Percentiles rank a stretch among this genome's conserved stretches.
Evolutionary conservation across 2,329 filamentous ascomycete genomes (phyloP).

Genomic region (Phoma herbarum): DNA sequence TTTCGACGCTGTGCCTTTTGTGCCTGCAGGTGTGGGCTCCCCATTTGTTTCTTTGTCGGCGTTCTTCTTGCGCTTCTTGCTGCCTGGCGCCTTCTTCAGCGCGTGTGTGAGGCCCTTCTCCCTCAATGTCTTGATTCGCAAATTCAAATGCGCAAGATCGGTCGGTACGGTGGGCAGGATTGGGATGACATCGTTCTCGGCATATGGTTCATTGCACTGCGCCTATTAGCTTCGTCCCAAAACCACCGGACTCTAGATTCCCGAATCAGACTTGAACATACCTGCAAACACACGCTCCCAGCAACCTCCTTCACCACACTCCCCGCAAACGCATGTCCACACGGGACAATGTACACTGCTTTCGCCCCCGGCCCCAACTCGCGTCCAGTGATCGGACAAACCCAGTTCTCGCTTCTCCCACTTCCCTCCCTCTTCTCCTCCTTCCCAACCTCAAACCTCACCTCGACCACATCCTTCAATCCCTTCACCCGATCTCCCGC

Average conservation of each 20-base stretch:
- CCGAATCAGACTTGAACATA: slow-evolving; percentile 38
- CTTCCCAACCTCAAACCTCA: slow-evolving; percentile 71
- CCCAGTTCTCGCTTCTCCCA: slow-evolving; percentile 67
- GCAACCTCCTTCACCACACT: slow-evolving; percentile 83
- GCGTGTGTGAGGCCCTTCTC: slow-evolving; percentile 81
- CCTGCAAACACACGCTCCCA: slow-evolving; percentile 67
- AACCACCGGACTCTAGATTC: background rate
- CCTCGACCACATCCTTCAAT: slow-evolving; percentile 84
- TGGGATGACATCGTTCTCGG: slow-evolving; percentile 78
- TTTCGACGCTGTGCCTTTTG: slow-evolving; percentile 19
- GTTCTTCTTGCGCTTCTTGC: slow-evolving; percentile 74
- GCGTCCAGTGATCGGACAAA: slow-evolving; percentile 89
- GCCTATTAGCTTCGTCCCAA: slow-evolving; percentile 19
- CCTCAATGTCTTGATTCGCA: slow-evolving; percentile 73
- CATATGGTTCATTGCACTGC: slow-evolving; percentile 79
- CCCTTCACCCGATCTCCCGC: slow-evolving; percentile 74
- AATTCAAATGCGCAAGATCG: slow-evolving; percentile 73
- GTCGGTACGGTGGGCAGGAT: slow-evolving; percentile 76
- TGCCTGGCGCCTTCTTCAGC: slow-evolving; percentile 77
- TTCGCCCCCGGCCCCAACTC: slow-evolving; percentile 80
- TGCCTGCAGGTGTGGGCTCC: slow-evolving; percentile 3
- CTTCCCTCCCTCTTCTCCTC: slow-evolving; percentile 56
- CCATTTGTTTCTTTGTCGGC: slow-evolving; percentile 42
- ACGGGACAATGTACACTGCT: slow-evolving; percentile 90
- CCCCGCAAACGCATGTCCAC: slow-evolving; percentile 93